Evolutionary conservation across 345 rosid species (phyloP), one percentile per base, ranked within the genome.

Genomic region (Euphorbia tirucalli): DNA sequence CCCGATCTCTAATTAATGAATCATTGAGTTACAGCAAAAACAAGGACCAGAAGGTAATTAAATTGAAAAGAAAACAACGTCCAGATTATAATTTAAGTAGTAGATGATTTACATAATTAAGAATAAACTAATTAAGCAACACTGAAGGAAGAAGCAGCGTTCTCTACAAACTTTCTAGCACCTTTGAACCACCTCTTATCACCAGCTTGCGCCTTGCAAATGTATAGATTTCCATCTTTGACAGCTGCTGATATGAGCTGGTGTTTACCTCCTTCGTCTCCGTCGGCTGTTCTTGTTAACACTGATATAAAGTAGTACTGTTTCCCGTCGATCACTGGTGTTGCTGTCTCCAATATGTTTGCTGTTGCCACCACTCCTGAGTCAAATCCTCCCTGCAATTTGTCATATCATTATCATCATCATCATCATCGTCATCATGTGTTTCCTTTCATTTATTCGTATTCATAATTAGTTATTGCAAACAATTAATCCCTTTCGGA

Each of bases 151-250:
- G 65, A 77, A 4, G 88, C 82, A 16, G 96, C 27, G 74, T 72
- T 88, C 85, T 93, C 94, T 3, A 91, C 91, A 19, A 74, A 91
- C 81, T 79, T 93, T 61, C 82, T 88, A 13, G 97, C 91, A 64
- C 97, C 98, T 79, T 93, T 93, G 71, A 93, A 93, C 98, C 98
- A 93, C 79, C 98, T 89, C 88, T 93, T 92, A 87, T 94, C 97
- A 31, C 99, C 97, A 4, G 97, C 97, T 71, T 91, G 98, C 15
- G 97, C 97, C 85, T 91, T 93, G 89, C 93, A 88, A 58, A 93
- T 84, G 86, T 82, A 91, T 10, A 91, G 92, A 83, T 91, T 91
- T 0, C 97, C 98, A 68, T 78, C 84, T 15, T 85, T 87, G 28
- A 91, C 92, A 11, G 93, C 71, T 13, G 96, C 98, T 19, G 85